phyloP scores from a whole-genome alignment of 2,329 filamentous ascomycete genomes.

The Lasiodiplodia citricola region DNA sequence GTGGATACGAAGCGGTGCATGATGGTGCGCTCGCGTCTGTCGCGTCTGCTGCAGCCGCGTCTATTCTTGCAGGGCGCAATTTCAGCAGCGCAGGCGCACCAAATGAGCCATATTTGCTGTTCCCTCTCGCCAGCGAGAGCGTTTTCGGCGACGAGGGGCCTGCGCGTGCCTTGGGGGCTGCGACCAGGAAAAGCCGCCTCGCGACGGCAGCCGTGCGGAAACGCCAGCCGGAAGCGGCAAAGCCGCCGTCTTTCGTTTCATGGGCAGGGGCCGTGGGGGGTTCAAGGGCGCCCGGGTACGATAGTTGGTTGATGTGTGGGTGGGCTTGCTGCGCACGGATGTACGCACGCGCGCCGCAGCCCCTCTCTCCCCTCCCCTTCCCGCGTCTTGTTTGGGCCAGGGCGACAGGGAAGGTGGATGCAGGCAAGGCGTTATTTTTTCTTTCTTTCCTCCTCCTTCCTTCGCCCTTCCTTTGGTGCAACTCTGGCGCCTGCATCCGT shows the following conservation, averaged over 20 bases:
- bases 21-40: not conserved
- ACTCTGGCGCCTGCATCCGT: not conserved
- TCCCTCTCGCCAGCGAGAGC: not conserved
- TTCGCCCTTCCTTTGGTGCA: not conserved
- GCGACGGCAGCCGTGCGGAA: conserved; percentile 10
- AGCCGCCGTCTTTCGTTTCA: conserved; percentile 9
- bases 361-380: not conserved
- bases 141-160: not conserved
- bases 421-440: not conserved
- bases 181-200: not conserved
- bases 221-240: conserved; percentile 19
- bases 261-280: not conserved
- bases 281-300: not conserved
- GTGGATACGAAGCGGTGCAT: conserved; percentile 7
- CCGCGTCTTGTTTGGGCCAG: not conserved
- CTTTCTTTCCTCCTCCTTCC: not conserved
- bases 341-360: not conserved
- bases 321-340: conserved; percentile 11
- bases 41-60: not conserved
- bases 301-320: not conserved
- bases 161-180: not conserved
- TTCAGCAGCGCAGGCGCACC: not conserved
- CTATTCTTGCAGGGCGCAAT: not conserved
- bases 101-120: not conserved
- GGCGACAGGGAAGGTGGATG: not conserved